phyloP scores from a whole-genome alignment of 148 eudicot species.

The Silene latifolia region DNA sequence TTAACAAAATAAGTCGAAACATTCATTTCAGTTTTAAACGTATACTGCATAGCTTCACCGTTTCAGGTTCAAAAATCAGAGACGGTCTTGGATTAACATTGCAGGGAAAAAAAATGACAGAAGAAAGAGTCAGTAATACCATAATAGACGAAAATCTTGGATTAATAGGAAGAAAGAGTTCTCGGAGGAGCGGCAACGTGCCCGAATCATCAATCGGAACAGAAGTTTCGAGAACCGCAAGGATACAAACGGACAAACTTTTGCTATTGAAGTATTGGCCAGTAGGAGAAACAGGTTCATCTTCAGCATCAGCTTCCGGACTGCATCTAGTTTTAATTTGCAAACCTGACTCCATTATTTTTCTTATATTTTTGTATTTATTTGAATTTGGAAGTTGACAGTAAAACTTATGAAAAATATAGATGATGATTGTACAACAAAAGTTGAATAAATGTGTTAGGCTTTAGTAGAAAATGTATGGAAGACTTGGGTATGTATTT shows the following conservation, averaged over 20 bases:
- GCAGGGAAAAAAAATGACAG: background rate
- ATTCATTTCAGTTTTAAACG: too few relatives aligned
- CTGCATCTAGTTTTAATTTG: conserved; percentile 11
- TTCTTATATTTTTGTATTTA: background rate
- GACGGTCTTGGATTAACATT: too few relatives aligned
- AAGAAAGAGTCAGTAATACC: conserved; percentile 26
- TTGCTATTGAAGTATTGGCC: conserved; percentile 70
- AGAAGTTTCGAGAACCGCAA: conserved; percentile 42
- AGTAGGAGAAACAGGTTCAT: conserved; percentile 62
- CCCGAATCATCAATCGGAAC: conserved; percentile 46
- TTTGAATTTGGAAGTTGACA: background rate
- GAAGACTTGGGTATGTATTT: background rate
- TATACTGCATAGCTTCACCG: too few relatives aligned
- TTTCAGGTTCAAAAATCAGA: too few relatives aligned
- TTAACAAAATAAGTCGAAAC: too few relatives aligned
- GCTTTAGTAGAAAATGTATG: background rate
- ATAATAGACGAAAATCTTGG: conserved; percentile 66
- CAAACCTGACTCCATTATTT: conserved; percentile 18
- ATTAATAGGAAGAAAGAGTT: conserved; percentile 52
- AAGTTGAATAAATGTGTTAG: background rate
- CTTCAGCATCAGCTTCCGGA: conserved; percentile 11
- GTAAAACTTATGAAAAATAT: too few relatives aligned
- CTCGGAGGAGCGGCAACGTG: conserved; percentile 22
- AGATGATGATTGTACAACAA: too few relatives aligned
- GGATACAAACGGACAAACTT: conserved; percentile 41